Conservation (phyloP, 106 monocot genomes). For the Dendrobium catenatum region DNA sequence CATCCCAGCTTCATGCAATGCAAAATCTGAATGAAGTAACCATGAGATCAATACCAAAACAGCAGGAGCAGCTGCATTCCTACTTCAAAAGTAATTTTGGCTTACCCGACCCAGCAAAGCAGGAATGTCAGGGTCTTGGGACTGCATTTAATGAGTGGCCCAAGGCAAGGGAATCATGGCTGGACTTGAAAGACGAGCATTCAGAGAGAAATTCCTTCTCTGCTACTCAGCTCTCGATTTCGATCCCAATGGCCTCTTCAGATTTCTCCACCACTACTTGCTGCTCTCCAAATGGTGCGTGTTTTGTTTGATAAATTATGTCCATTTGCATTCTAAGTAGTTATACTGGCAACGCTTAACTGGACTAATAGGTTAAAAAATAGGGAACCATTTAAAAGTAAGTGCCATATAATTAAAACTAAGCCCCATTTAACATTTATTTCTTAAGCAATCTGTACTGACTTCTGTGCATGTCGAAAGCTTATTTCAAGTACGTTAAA, state of each 20-base stretch:
- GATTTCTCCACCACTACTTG: constrained; percentile 41
- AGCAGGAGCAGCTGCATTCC: constrained; percentile 32
- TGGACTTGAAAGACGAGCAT: constrained; percentile 36
- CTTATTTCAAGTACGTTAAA: neutral
- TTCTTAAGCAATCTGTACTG: neutral
- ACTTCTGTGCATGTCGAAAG: neutral
- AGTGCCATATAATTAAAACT: neutral
- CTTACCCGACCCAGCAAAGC: constrained; percentile 20
- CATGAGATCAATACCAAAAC: constrained; percentile 17
- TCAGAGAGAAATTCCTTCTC: constrained; percentile 42
- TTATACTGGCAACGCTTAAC: neutral
- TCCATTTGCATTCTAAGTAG: neutral
- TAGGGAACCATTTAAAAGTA: too few relatives aligned
- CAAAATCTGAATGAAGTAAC: constrained; percentile 31
- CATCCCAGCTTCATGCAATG: constrained; percentile 25
- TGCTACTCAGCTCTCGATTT: constrained; percentile 57
- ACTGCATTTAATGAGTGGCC: constrained; percentile 64
- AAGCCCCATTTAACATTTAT: neutral
- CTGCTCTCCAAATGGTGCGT: constrained; percentile 21
- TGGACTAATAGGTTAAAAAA: neutral
- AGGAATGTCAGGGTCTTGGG: constrained; percentile 25
- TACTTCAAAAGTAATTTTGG: constrained; percentile 24
- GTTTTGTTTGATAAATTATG: neutral
- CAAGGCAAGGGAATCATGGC: constrained; percentile 39
- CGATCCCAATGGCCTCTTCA: constrained; percentile 50